phyloP scores from a whole-genome alignment of 495 filamentous ascomycete genomes.

The Penicillium argentinense region DNA sequence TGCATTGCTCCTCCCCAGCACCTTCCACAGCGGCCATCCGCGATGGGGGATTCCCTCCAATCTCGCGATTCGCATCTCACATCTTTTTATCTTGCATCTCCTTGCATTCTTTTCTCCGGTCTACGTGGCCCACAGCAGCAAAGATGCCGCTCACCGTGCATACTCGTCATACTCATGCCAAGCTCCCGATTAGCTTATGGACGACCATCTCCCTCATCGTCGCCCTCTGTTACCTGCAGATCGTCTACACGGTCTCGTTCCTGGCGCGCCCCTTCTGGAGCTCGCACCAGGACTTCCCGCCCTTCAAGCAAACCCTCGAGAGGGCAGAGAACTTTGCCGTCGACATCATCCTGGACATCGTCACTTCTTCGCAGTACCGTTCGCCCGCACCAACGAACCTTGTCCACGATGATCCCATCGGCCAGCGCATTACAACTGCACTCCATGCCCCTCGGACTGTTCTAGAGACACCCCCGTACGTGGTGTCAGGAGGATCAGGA shows the following conservation, averaged over 20 bases:
- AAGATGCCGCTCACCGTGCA: conserved; percentile 8
- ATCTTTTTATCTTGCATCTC: neutral
- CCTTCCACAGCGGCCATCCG: no score
- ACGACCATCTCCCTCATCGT: conserved; percentile 14
- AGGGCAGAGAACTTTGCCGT: conserved; percentile 11
- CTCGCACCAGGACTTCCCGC: conserved; percentile 10
- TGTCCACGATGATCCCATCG: neutral
- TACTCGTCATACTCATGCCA: conserved; percentile 3
- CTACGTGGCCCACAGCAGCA: no score
- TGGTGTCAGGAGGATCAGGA: neutral
- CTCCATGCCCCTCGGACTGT: neutral
- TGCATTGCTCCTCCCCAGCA: no score
- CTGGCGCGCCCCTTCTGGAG: conserved; percentile 14
- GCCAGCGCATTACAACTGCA: neutral
- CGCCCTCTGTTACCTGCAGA: conserved; percentile 18
- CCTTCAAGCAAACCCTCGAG: conserved; percentile 12
- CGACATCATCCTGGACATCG: conserved; percentile 11
- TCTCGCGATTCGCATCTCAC: no score
- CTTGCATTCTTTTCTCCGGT: no score
- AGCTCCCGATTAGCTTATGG: conserved; percentile 16
- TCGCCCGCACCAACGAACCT: conserved; percentile 12
- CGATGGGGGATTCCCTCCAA: no score
- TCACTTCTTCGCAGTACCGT: conserved; percentile 14
- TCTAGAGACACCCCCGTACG: neutral
- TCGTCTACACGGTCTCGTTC: conserved; percentile 21